A percentile compares a stretch with the other conserved stretches of the same genome.
phyloP scores from a whole-genome alignment of 2,329 filamentous ascomycete species.

The Trichophaea hybrida region DNA sequence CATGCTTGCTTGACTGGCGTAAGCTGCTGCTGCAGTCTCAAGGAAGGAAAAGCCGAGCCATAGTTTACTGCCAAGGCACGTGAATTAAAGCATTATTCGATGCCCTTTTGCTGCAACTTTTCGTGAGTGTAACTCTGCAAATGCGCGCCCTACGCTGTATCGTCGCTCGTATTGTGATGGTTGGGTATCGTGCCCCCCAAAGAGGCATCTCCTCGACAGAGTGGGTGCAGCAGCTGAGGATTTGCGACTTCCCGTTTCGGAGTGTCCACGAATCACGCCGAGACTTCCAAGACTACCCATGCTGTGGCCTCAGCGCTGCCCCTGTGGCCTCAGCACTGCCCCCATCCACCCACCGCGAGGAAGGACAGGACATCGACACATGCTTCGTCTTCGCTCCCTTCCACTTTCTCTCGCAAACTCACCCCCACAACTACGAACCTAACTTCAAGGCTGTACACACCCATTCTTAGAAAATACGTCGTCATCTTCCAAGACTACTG shows the following conservation, averaged over 20 bases:
- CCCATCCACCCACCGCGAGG: not conserved
- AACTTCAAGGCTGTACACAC: no score
- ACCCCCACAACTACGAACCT: no score
- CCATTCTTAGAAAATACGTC: no score
- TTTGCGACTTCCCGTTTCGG: not conserved
- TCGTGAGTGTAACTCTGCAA: not conserved
- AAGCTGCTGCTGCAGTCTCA: no score
- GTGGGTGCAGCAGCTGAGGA: not conserved
- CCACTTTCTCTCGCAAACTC: no score
- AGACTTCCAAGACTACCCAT: not conserved
- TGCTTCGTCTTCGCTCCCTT: not conserved
- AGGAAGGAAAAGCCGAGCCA: no score
- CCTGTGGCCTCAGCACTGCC: not conserved
- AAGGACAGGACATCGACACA: not conserved
- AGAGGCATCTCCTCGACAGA: no score
- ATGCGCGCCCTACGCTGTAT: not conserved
- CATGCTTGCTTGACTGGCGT: no score
- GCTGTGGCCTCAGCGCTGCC: not conserved
- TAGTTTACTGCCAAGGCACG: no score
- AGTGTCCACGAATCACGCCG: conserved; percentile 2
- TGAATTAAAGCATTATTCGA: not conserved
- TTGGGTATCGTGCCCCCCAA: no score
- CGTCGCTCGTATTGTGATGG: no score
- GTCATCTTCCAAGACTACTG: no score
- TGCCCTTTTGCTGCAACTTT: not conserved